These are phyloP conservation scores for Thozetella sp. DNA, from an alignment of 495 filamentous ascomycete species.

Conservation along the genomic window DNA sequence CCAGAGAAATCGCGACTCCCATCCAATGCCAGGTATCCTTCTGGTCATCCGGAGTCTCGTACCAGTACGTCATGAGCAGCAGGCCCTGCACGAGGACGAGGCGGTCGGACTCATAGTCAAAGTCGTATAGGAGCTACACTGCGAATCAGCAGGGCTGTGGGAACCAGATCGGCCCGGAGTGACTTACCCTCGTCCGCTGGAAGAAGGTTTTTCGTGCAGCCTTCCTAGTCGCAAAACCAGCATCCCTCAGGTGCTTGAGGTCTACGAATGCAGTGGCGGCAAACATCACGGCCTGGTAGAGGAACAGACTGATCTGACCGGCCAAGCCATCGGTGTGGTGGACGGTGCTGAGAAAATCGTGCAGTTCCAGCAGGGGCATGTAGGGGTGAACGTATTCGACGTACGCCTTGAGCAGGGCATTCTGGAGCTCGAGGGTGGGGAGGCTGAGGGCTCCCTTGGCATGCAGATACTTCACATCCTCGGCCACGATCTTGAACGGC, in stretches of 20 bases:
- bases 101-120: conserved; percentile 82
- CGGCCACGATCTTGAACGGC: conserved; percentile 63
- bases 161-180: neutral
- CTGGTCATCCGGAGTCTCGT: conserved; percentile 85
- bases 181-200: conserved; percentile 71
- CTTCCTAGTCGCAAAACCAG: conserved; percentile 71
- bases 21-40: conserved; percentile 95
- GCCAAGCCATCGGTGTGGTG: conserved; percentile 64
- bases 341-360: conserved; percentile 70
- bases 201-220: conserved; percentile 79
- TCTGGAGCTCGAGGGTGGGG: conserved; percentile 66
- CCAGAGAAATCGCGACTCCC: conserved; percentile 81
- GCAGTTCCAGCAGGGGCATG: conserved; percentile 83
- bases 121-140: conserved; percentile 69
- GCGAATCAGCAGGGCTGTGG: conserved; percentile 17
- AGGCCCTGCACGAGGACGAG: conserved; percentile 82
- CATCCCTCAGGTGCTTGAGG: conserved; percentile 64
- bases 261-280: conserved; percentile 78
- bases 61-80: conserved; percentile 89
- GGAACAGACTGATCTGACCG: conserved; percentile 72
- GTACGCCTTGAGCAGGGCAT: conserved; percentile 73
- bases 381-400: conserved; percentile 86
- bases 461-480: conserved; percentile 75
- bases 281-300: conserved; percentile 86
- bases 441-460: conserved; percentile 76